phyloP scores from a whole-genome alignment of 345 rosid species.

The Rhizophora mangle region DNA sequence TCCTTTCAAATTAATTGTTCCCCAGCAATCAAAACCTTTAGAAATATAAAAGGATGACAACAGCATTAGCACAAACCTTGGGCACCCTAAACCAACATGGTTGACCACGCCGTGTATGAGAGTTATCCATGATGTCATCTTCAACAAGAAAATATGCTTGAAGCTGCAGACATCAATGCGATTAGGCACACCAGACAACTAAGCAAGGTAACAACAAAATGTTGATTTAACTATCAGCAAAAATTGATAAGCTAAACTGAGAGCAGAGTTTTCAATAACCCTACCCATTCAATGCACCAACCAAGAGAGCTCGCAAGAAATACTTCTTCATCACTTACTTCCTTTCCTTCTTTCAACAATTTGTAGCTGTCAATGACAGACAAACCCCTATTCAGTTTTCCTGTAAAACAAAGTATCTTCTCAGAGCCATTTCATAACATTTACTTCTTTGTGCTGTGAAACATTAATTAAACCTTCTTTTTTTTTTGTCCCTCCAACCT shows the following conservation, averaged over 20 bases:
- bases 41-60: neutral
- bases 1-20: constrained; percentile 4
- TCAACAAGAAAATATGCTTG: constrained; percentile 45
- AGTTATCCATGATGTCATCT: constrained; percentile 44
- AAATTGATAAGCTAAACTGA: neutral
- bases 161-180: constrained; percentile 22
- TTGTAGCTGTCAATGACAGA: constrained; percentile 85
- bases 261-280: neutral
- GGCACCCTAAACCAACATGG: constrained; percentile 46
- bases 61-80: constrained; percentile 20
- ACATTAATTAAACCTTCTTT: neutral
- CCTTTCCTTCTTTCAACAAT: constrained; percentile 60
- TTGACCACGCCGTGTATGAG: constrained; percentile 44
- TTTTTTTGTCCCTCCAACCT: neutral
- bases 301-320: constrained; percentile 74
- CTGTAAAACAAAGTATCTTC: constrained; percentile 36
- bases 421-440: neutral
- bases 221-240: neutral
- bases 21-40: neutral
- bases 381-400: constrained; percentile 88
- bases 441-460: too few relatives aligned
- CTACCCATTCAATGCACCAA: constrained; percentile 95
- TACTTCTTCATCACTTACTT: constrained; percentile 59
- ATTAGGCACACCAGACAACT: neutral
- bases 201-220: neutral